These are phyloP conservation scores for Cladosporium phlei DNA, from an alignment of 2,329 filamentous ascomycete species.

Conservation along the genomic window DNA sequence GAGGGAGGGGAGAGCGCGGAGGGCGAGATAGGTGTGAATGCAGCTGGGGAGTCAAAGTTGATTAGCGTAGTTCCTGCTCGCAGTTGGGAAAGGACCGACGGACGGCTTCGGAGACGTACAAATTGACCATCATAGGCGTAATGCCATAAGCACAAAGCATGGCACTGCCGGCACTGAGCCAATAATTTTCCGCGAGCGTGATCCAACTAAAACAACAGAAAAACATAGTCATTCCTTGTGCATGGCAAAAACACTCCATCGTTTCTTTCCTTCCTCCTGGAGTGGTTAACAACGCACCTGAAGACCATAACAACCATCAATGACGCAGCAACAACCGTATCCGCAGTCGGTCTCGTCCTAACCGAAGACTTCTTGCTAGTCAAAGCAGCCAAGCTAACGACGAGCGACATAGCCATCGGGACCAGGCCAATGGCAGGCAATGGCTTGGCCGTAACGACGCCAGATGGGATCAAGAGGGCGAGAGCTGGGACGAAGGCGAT, in stretches of 20 bases:
- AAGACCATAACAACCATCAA: constrained; percentile 3
- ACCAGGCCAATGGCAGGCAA: constrained; percentile 17
- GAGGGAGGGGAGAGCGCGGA: constrained; percentile 14
- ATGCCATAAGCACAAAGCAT: constrained; percentile 20
- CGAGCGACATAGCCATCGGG: constrained; percentile 19
- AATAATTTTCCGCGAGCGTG: neutral
- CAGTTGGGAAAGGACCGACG: no score
- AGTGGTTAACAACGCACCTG: neutral
- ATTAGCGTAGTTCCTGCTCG: no score
- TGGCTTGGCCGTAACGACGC: constrained; percentile 11
- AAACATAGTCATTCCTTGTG: neutral
- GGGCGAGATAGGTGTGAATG: constrained; percentile 18
- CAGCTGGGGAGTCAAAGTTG: constrained; percentile 11
- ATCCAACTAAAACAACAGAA: neutral
- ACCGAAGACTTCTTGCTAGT: constrained; percentile 2
- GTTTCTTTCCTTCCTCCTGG: neutral
- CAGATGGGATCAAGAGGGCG: constrained; percentile 19
- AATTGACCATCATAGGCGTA: constrained; percentile 18
- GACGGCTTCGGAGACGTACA: constrained; percentile 15
- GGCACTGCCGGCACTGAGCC: neutral
- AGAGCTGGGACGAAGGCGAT: constrained; percentile 17
- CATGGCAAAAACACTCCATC: neutral
- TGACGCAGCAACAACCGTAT: neutral
- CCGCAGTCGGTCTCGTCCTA: neutral
- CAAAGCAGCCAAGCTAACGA: constrained; percentile 14